Evolutionary conservation across 495 filamentous ascomycete species (phyloP).

Genomic region (Cudoniella acicularis): DNA sequence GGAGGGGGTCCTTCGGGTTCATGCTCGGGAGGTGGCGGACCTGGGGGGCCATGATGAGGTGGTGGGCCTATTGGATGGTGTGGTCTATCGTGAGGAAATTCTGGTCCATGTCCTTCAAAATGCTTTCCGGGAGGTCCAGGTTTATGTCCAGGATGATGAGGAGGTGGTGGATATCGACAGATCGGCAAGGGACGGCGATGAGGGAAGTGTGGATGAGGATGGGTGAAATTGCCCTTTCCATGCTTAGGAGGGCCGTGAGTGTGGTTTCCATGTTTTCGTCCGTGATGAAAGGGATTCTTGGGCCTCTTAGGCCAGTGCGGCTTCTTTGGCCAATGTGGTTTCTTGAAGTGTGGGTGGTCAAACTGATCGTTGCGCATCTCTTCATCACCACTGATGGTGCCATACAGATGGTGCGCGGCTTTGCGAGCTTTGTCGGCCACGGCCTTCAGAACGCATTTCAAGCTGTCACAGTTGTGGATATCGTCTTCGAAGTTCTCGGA

Average conservation of each 20-base stretch:
- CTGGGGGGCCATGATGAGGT: conserved; percentile 3
- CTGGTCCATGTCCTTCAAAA: not conserved
- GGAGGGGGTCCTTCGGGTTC: not conserved
- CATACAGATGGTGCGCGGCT: conserved; percentile 13
- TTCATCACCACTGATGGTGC: conserved; percentile 11
- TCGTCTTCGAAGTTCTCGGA: conserved; percentile 4
- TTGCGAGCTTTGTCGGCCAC: conserved; percentile 11
- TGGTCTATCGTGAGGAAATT: not conserved
- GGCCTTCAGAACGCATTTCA: conserved; percentile 23
- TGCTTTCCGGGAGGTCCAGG: not conserved
- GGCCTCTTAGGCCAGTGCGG: not conserved
- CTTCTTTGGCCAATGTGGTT: conserved; percentile 7
- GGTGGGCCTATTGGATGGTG: conserved; percentile 2
- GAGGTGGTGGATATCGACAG: conserved; percentile 19
- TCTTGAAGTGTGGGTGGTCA: conserved; percentile 1
- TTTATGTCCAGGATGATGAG: conserved; percentile 7
- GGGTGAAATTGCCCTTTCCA: conserved; percentile 4
- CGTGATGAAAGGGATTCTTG: conserved; percentile 2
- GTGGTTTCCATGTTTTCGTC: conserved; percentile 13
- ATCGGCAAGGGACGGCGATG: conserved; percentile 16
- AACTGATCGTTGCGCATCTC: conserved; percentile 4
- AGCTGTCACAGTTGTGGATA: conserved; percentile 23
- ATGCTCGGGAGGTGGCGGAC: conserved; percentile 4
- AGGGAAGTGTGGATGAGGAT: conserved; percentile 11
- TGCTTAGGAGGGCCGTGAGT: conserved; percentile 2